Evolutionary conservation across 345 rosid genomes (phyloP), one percentile per base, ranked within the genome.

Genomic region (Eucalyptus erythrocorys): DNA sequence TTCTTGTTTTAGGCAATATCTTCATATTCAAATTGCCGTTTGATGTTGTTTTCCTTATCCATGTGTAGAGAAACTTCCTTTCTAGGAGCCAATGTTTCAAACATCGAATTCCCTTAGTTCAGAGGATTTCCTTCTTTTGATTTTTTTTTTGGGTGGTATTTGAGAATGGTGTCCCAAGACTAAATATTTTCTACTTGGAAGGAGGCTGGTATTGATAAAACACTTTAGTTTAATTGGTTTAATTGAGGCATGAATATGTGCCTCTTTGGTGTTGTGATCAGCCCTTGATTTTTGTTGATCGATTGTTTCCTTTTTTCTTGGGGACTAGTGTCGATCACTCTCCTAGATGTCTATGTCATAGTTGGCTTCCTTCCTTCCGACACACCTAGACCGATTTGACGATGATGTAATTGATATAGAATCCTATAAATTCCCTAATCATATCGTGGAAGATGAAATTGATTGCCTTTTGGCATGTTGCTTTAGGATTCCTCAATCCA

Each of bases 91-190:
- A 24, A 68, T 32, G 80, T 16, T 16, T 34, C 22, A 17, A 34
- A 17, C 19, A 17, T 19, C 2, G 1, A 68, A 34, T 68, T 43
- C 6, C 42, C 5, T 17, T 2, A 10, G 10, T 68, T 16, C 0
- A 32, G 12, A 34, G 42, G 80, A 16, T 68, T 68, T 34, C 42
- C 2, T 66, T 34, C 6, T 64, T n/a, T 64, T 64, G 37, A 30
- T 64, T 48, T 48, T 49, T 14, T 64, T 66, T 66, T 2, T 15
- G 4, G 37, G 37, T 66, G 42, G 42, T 32, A 32, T 34, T 0
- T 66, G 2, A 66, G 42, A 32, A 66, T 66, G 37, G 37, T 9
- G 11, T 66, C 79, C 79, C 42, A 16, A 32, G 42, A 32, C 10
- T 37, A 9, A 32, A 66, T 66, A 32, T 66, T 66, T 66, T 32